Conservation (phyloP, 2,329 filamentous ascomycete species). For the Claviceps arundinis region DNA sequence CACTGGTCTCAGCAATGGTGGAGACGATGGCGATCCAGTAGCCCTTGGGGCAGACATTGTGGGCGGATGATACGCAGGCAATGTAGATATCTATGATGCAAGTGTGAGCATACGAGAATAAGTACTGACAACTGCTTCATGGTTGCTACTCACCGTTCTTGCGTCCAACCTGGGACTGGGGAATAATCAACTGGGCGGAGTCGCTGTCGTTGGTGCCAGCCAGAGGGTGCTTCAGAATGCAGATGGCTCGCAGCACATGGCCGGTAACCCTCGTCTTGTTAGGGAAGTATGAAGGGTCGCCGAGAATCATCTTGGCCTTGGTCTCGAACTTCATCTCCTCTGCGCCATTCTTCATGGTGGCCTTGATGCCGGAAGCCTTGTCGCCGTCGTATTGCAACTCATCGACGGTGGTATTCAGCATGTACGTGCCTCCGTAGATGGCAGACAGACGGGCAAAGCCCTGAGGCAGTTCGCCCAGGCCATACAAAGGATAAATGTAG, state of each 20-base stretch:
- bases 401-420: slow-evolving; percentile 92
- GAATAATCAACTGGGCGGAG: slow-evolving; percentile 90
- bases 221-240: slow-evolving; percentile 90
- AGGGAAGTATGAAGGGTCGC: slow-evolving; percentile 93
- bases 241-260: slow-evolving; percentile 91
- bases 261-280: slow-evolving; percentile 77
- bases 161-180: slow-evolving; percentile 90
- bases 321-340: slow-evolving; percentile 93
- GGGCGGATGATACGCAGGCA: slow-evolving; percentile 84
- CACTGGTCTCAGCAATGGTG: slow-evolving; percentile 81
- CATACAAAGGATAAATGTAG: slow-evolving; percentile 98
- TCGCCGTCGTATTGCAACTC: slow-evolving; percentile 74
- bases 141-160: slow-evolving; percentile 64
- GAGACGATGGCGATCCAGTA: slow-evolving; percentile 99
- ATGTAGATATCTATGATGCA: slow-evolving; percentile 71
- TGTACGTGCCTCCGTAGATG: slow-evolving; percentile 98
- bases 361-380: slow-evolving; percentile 92
- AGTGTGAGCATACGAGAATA: not conserved
- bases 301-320: slow-evolving; percentile 90
- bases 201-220: slow-evolving; percentile 80
- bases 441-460: slow-evolving; percentile 94
- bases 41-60: slow-evolving; percentile 97
- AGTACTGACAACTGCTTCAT: not conserved
- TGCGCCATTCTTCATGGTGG: slow-evolving; percentile 73
- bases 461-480: slow-evolving; percentile 90